Conservation (phyloP, 331 rosid species). For the Erythrophleum ivorense region DNA sequence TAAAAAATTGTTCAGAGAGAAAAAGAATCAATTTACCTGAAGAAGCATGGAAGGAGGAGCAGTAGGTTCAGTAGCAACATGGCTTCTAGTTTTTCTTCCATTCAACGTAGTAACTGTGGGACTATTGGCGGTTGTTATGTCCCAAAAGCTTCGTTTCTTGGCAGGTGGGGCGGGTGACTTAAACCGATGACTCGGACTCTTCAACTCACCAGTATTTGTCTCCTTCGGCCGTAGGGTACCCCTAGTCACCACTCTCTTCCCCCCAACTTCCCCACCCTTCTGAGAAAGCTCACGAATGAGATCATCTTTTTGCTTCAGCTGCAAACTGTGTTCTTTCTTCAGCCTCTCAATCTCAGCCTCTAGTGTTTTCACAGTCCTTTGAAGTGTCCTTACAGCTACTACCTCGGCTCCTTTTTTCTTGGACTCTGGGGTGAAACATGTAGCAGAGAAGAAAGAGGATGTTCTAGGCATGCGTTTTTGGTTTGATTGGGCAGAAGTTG, state of each 20-base stretch:
- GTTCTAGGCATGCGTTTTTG: constrained; percentile 62
- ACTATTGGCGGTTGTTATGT: constrained; percentile 82
- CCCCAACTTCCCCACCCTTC: constrained; percentile 52
- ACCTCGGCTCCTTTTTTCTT: constrained; percentile 65
- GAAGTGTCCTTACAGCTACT: constrained; percentile 63
- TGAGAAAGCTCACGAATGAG: constrained; percentile 63
- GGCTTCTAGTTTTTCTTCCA: constrained; percentile 92
- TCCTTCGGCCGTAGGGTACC: constrained; percentile 66
- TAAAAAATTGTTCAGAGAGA: neutral
- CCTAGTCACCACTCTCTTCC: constrained; percentile 61
- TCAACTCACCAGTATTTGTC: constrained; percentile 64
- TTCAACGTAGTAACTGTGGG: constrained; percentile 76
- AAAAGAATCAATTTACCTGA: constrained; percentile 64
- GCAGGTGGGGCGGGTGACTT: constrained; percentile 80
- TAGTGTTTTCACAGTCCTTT: constrained; percentile 59
- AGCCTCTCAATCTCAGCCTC: constrained; percentile 80
- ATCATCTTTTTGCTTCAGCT: constrained; percentile 80
- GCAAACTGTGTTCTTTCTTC: constrained; percentile 69
- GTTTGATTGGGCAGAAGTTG: constrained; percentile 56
- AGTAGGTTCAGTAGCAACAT: constrained; percentile 68
- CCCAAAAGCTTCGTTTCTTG: constrained; percentile 96
- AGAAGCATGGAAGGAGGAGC: constrained; percentile 93
- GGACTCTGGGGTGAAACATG: constrained; percentile 82
- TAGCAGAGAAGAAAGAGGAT: constrained; percentile 68
- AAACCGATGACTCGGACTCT: constrained; percentile 80